These are phyloP conservation scores for Fusarium lyarnte DNA, from an alignment of 2,329 filamentous ascomycete genomes.

Conservation along the genomic window DNA sequence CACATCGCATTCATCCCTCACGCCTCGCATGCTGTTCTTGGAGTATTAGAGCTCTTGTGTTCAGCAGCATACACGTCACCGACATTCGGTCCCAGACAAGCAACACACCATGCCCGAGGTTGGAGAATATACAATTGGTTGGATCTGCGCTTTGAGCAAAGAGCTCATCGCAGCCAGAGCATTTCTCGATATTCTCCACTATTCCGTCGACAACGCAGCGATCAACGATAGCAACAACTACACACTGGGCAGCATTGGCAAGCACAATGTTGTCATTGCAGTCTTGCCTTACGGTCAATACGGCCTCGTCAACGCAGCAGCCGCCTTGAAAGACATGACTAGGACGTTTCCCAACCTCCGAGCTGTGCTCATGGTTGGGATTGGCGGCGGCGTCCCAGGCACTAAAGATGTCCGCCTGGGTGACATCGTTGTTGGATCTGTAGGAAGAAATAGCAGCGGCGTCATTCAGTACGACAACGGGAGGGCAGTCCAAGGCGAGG, in stretches of 20 bases:
- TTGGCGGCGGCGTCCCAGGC: fast-evolving
- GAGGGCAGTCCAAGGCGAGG: fast-evolving
- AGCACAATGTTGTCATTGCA: background rate
- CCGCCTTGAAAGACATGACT: fast-evolving
- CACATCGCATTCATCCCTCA: no score
- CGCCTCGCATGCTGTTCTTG: no score
- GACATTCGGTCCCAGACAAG: fast-evolving
- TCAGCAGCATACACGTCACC: background rate
- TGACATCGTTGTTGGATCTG: background rate
- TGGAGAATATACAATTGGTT: background rate
- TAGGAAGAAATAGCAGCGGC: fast-evolving
- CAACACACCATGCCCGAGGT: fast-evolving
- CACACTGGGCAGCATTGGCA: fast-evolving
- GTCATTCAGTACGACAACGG: background rate
- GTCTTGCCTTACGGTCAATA: background rate
- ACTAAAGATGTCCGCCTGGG: fast-evolving
- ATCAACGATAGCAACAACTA: fast-evolving
- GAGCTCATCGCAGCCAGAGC: background rate
- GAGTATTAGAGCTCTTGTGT: no score
- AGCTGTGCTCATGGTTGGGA: fast-evolving
- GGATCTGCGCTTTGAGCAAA: background rate
- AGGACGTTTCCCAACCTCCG: fast-evolving
- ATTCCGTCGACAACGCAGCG: fast-evolving
- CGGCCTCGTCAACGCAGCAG: fast-evolving
- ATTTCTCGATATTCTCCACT: fast-evolving